Evolutionary conservation across 129 eudicot genomes (phyloP).

Genomic region (Ambrosia artemisiifolia): DNA sequence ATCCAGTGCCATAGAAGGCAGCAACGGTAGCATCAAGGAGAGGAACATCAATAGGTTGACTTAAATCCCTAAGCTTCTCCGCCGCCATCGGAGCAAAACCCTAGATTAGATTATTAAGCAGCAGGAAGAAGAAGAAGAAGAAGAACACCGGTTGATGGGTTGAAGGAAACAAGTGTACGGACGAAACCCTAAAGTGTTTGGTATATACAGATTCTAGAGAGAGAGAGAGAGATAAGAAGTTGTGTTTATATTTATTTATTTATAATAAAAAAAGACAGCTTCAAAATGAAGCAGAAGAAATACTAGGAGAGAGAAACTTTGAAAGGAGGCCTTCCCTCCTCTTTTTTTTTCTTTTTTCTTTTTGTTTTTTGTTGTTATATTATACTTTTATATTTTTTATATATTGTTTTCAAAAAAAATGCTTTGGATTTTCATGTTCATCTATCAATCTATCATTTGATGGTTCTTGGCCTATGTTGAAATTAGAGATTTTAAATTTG

Average conservation of each 20-base stretch:
- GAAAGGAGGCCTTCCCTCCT: conserved; percentile 31
- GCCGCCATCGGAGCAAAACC: conserved; percentile 88
- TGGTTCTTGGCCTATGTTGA: no score
- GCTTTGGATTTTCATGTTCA: no score
- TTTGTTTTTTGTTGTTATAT: background rate
- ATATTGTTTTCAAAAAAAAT: no score
- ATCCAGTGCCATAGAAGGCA: conserved; percentile 97
- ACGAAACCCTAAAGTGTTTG: conserved; percentile 36
- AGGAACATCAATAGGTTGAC: conserved; percentile 83
- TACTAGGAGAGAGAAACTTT: conserved; percentile 16
- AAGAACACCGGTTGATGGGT: conserved; percentile 7
- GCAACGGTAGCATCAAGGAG: conserved; percentile 91
- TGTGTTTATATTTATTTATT: background rate
- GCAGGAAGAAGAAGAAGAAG: background rate
- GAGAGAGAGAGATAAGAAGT: conserved; percentile 9
- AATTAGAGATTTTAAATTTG: no score
- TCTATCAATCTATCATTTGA: no score
- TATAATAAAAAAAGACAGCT: conserved; percentile 54
- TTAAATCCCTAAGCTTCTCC: conserved; percentile 88
- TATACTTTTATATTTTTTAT: no score
- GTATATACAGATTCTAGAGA: conserved; percentile 35
- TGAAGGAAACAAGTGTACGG: conserved; percentile 20
- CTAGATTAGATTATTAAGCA: conserved; percentile 24
- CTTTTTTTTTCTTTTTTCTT: background rate
- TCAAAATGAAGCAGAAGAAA: conserved; percentile 65